phyloP scores from a whole-genome alignment of 2,329 filamentous ascomycete species.

The Aspergillus costaricaensis region DNA sequence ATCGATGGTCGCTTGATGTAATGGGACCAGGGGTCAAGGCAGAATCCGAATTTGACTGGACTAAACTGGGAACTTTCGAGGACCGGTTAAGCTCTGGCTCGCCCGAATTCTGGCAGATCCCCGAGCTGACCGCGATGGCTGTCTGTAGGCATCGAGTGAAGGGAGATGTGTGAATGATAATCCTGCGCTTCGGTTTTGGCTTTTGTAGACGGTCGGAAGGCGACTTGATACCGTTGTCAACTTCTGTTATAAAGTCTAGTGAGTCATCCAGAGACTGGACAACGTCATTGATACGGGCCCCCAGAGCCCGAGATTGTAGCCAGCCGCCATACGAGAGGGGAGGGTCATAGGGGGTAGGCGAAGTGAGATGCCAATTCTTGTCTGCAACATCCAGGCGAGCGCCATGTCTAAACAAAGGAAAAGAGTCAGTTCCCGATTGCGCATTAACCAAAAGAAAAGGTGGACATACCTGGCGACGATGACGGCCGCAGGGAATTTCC shows the following conservation, averaged over 20 bases:
- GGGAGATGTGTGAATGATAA: slow-evolving; percentile 90
- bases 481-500: slow-evolving; percentile 44
- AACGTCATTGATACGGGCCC: slow-evolving; percentile 78
- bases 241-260: slow-evolving; percentile 11
- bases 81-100: slow-evolving; percentile 21
- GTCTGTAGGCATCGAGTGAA: slow-evolving; percentile 93
- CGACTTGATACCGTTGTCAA: slow-evolving; percentile 8
- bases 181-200: slow-evolving; percentile 63
- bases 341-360: slow-evolving; percentile 91
- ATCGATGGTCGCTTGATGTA: slow-evolving; percentile 20
- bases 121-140: slow-evolving; percentile 81
- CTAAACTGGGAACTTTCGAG: neutral
- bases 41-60: slow-evolving; percentile 5
- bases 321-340: slow-evolving; percentile 94
- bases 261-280: slow-evolving; percentile 51
- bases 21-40: slow-evolving; percentile 2
- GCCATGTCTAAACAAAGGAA: slow-evolving; percentile 71
- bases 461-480: slow-evolving; percentile 44
- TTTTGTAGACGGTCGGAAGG: slow-evolving; percentile 11
- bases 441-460: neutral
- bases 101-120: slow-evolving; percentile 60
- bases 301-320: slow-evolving; percentile 80
- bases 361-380: slow-evolving; percentile 91
- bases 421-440: neutral
- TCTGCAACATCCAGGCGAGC: slow-evolving; percentile 92